phyloP scores from a whole-genome alignment of 371 early-diverging fungal species.

The Mortierella polycephala region DNA sequence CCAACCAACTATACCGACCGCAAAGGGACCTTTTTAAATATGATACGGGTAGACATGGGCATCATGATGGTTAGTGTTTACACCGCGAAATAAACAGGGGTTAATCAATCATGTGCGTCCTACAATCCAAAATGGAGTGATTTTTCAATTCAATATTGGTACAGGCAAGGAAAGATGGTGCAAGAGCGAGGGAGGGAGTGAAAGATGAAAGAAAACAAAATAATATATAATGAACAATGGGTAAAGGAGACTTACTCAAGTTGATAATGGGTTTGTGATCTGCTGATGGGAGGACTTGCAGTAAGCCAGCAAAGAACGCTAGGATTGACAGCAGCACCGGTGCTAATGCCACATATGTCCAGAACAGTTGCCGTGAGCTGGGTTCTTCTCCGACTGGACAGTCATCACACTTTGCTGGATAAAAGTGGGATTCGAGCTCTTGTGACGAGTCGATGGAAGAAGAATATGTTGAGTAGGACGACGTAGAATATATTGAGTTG shows the following conservation, averaged over 20 bases:
- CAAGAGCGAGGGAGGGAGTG: neutral
- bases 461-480: conserved; percentile 42
- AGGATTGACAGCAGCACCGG: conserved; percentile 33
- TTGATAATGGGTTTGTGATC: conserved; percentile 19
- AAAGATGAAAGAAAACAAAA: neutral
- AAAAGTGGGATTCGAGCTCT: neutral
- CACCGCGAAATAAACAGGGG: neutral
- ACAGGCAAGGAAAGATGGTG: no score
- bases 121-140: no score
- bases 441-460: conserved; percentile 25
- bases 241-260: conserved; percentile 32
- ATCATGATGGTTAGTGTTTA: neutral
- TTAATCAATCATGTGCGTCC: no score
- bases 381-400: neutral
- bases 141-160: no score
- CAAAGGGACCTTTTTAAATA: conserved; percentile 30
- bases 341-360: conserved; percentile 32
- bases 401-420: neutral
- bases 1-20: conserved; percentile 48
- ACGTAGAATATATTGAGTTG: conserved; percentile 24
- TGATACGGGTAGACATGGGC: neutral
- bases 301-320: conserved; percentile 26
- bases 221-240: no score
- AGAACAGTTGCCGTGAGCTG: conserved; percentile 30
- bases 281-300: conserved; percentile 21